A percentile compares a stretch with the other conserved stretches of the same genome.
phyloP scores from a whole-genome alignment of 768 basidiomycete genomes.

The Glaciozyma martinii region DNA sequence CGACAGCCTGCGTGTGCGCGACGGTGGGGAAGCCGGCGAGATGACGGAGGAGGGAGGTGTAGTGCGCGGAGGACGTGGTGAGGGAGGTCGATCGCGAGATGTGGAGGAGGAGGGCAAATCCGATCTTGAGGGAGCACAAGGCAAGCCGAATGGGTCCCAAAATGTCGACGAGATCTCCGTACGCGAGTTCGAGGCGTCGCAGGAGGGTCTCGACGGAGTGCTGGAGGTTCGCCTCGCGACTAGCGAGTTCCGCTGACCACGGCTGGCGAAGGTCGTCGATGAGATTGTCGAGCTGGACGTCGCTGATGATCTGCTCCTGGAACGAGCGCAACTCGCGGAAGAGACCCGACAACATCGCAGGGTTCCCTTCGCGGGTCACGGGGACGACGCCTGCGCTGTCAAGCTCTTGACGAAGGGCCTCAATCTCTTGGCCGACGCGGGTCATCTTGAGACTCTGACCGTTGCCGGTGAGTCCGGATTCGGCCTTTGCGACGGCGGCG shows the following conservation, averaged over 20 bases:
- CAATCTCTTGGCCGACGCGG: constrained; percentile 41
- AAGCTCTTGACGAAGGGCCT: constrained; percentile 29
- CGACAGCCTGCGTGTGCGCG: not conserved
- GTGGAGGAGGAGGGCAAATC: constrained; percentile 43
- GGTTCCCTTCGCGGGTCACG: constrained; percentile 33
- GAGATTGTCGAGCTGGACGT: constrained; percentile 43
- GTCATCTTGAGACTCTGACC: constrained; percentile 46
- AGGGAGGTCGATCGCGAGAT: not conserved
- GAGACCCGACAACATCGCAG: constrained; percentile 39
- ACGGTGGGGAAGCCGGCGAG: constrained; percentile 34
- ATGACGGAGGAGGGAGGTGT: constrained; percentile 24
- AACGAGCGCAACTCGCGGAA: constrained; percentile 59
- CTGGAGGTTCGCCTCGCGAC: constrained; percentile 51
- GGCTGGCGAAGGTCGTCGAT: constrained; percentile 6
- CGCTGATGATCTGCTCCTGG: constrained; percentile 50
- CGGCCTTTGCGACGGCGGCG: constrained; percentile 50
- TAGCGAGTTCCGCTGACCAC: constrained; percentile 5
- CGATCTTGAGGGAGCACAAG: constrained; percentile 59
- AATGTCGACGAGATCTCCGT: constrained; percentile 65
- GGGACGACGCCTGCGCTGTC: constrained; percentile 32
- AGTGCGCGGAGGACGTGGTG: constrained; percentile 17
- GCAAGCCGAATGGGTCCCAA: constrained; percentile 57
- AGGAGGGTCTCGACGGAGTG: constrained; percentile 68
- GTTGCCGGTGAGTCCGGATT: constrained; percentile 53
- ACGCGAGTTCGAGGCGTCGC: constrained; percentile 59